Evolutionary conservation across 225 moss, liverwort and hornwort species (phyloP), one percentile per base, ranked within the genome.

Genomic region (Thuidium tamariscinum): DNA sequence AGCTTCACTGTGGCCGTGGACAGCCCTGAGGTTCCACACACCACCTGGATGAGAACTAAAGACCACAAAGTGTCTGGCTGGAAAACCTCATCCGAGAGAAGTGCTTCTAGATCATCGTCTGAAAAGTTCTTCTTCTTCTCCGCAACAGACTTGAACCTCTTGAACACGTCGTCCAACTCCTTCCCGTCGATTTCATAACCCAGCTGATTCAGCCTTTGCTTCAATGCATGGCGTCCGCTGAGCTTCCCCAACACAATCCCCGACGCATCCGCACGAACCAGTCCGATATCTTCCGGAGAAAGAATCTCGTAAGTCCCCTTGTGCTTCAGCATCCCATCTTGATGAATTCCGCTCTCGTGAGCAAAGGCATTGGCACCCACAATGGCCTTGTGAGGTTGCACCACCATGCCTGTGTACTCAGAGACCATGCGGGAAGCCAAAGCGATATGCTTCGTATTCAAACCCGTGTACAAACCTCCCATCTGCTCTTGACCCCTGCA

Each of bases 321-420:
- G 91, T 96, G 90, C 87, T 99, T 99, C 75, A 99, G 77, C 97
- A 99, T 99, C 30, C 99, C 99, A 87, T 99, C 99, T 93, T 99
- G 99, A 87, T 99, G 99, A 49, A 99, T 99, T 42, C 99, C 99
- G 84, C 97, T 99, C 88, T 99, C 99, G 92, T 99, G 99, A 49
- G 99, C 93, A 75, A 99, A 99, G 6, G 99, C 99, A 91, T 99
- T 99, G 17, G 97, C 99, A 80, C 97, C 99, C 16, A 99, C 99
- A 69, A 99, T 96, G 69, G 99, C 97, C 89, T 99, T 99, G 85
- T 99, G 99, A 66, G 99, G 99, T 89, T 99, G 99, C 85, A 99
- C 93, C 29, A 91, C 81, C 99, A 99, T 99, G 70, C 99, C 97
- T 17, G 99, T 96, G 52, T 96, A 93, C 70, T 99, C 99, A 54